Percentiles rank a stretch among this genome's conserved stretches.
These are phyloP conservation scores for Heterobasidion annosum DNA, from an alignment of 1,284 basidiomycete species.

Conservation along the genomic window DNA sequence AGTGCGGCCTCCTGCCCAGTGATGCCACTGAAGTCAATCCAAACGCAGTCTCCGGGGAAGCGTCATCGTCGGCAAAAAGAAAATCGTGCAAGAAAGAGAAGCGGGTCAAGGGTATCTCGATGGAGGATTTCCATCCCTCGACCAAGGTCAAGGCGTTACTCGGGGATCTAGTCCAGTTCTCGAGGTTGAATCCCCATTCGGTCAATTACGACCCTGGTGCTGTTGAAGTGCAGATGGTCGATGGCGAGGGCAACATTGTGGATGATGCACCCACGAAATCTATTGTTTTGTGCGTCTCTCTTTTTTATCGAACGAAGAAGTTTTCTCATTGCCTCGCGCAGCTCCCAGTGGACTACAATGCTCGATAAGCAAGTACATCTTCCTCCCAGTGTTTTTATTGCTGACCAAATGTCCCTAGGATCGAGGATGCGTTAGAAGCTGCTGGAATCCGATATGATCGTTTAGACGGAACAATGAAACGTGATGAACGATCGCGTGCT, in stretches of 20 bases:
- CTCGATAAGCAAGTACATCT: conserved; percentile 68
- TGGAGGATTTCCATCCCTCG: conserved; percentile 66
- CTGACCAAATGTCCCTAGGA: conserved; percentile 29
- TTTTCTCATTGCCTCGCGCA: conserved; percentile 19
- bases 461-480: conserved; percentile 94
- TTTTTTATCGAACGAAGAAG: conserved; percentile 2
- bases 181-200: conserved; percentile 73
- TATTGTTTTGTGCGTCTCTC: conserved; percentile 76
- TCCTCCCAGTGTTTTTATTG: not conserved
- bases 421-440: conserved; percentile 84
- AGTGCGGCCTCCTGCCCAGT: conserved; percentile 44
- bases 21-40: conserved; percentile 77
- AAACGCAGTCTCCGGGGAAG: conserved; percentile 32
- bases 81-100: conserved; percentile 64
- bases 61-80: conserved; percentile 37
- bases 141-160: conserved; percentile 82
- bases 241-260: conserved; percentile 60
- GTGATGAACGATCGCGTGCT: conserved; percentile 83
- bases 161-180: conserved; percentile 68
- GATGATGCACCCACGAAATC: conserved; percentile 74
- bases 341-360: conserved; percentile 95
- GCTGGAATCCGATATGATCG: conserved; percentile 81
- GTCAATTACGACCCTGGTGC: conserved; percentile 73
- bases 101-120: conserved; percentile 42
- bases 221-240: conserved; percentile 66